Evolutionary conservation across 1,284 basidiomycete species (phyloP), one percentile per base, ranked within the genome.

Genomic region (Trichosporon coremiiforme): DNA sequence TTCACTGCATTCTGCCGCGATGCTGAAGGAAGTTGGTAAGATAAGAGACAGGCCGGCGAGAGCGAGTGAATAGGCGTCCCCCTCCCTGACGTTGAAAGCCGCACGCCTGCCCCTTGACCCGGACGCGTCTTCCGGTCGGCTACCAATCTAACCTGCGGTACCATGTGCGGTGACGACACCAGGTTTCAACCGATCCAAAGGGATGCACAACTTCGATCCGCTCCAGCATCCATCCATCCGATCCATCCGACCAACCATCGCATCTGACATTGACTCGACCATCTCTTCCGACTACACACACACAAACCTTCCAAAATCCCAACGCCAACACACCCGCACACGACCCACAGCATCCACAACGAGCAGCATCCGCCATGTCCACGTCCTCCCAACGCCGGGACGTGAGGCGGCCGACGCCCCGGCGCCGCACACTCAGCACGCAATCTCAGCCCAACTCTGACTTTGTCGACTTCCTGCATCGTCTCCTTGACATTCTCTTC

Each of bases 381-480:
- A 66, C n/a, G n/a, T 22, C 53, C 15, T 31, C 60, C 12, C 20
- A 47, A n/a, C 64, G 50, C 50, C 50, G 50, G 50, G 50, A 53
- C 50, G 50, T 53, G 20, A 53, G 50, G 50, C 50, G 50, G 50
- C 50, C 50, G 50, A 53, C 50, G 20, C 50, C 50, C n/a, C 20
- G 50, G 50, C 50, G 50, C 50, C 50, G 38, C 64, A 62, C 15
- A 10, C 15, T 31, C 31, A 35, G 50, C 53, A 25, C 69, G 50
- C 57, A 62, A 33, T 31, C 57, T n/a, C 57, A 62, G 57, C 64
- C 55, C 31, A 74, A 71, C 67, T 72, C 75, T 31, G 79, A 81
- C 68, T 83, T 83, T 70, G 70, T 75, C 62, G 77, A 76, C 36
- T 83, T 82, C 53, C 69, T 83, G 8, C 53, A 71, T n/a, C 57